Conservation (phyloP, 768 basidiomycete genomes). For the Leccinellum rugosiceps region DNA sequence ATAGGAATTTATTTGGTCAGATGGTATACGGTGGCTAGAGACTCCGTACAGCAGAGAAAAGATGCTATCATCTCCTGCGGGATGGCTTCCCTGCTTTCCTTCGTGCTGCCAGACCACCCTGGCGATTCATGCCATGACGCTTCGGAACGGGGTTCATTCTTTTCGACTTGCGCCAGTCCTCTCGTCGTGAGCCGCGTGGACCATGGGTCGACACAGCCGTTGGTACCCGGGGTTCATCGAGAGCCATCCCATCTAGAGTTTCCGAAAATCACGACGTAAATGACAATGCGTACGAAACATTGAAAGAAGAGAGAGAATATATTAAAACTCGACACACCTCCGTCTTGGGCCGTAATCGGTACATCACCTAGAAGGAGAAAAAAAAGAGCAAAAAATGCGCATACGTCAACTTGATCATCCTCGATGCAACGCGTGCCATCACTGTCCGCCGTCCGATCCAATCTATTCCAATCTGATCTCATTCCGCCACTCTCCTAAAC, state of each 20-base stretch:
- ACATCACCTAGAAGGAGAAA: constrained; percentile 16
- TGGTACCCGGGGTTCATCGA: constrained; percentile 40
- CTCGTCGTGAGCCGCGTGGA: constrained; percentile 68
- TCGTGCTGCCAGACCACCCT: constrained; percentile 57
- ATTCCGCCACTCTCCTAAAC: background rate
- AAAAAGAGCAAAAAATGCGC: background rate
- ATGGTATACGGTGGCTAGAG: background rate
- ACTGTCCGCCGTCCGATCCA: background rate
- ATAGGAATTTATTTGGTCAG: background rate
- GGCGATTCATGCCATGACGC: constrained; percentile 59
- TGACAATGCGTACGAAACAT: background rate
- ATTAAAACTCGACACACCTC: constrained; percentile 19
- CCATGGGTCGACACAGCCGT: constrained; percentile 76
- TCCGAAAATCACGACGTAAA: constrained; percentile 4
- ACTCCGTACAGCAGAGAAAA: too few species aligned
- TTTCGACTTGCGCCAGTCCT: constrained; percentile 80
- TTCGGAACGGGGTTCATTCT: constrained; percentile 56
- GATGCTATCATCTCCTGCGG: constrained; percentile 51
- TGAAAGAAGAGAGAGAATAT: background rate
- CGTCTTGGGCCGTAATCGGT: constrained; percentile 6
- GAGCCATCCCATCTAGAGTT: constrained; percentile 47
- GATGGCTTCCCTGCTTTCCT: constrained; percentile 70
- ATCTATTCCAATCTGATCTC: background rate
- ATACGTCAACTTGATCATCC: constrained; percentile 14
- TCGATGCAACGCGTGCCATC: background rate